phyloP scores from a whole-genome alignment of 805 yeast species.

The Teunomyces stri region DNA sequence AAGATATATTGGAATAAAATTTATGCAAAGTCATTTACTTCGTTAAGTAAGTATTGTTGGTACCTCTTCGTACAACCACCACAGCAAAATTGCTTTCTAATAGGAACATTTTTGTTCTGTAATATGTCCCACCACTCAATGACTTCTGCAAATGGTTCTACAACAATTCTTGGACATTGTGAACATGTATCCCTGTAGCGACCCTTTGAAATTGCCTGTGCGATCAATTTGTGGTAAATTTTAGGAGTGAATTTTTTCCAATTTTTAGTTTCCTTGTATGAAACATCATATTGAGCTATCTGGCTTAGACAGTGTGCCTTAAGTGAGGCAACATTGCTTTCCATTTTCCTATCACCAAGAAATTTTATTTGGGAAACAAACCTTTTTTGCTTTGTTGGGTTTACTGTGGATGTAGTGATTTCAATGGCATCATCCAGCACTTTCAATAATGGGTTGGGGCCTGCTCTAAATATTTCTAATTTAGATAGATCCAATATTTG shows the following conservation, averaged over 20 bases:
- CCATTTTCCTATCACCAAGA: constrained; percentile 10
- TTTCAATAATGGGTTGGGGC: constrained; percentile 48
- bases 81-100: constrained; percentile 55
- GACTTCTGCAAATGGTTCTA: constrained; percentile 58
- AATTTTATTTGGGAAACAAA: constrained; percentile 29
- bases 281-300: constrained; percentile 51
- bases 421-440: constrained; percentile 26
- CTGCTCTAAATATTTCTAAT: constrained; percentile 46
- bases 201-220: constrained; percentile 53
- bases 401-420: constrained; percentile 14
- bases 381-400: constrained; percentile 23
- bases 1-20: neutral
- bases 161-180: constrained; percentile 45
- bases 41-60: neutral
- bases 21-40: constrained; percentile 5
- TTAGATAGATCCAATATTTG: constrained; percentile 47
- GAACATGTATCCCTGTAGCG: constrained; percentile 52
- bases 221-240: constrained; percentile 43
- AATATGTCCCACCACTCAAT: constrained; percentile 69
- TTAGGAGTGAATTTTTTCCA: constrained; percentile 54
- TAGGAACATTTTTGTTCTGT: constrained; percentile 48
- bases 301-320: constrained; percentile 47
- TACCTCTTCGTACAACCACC: constrained; percentile 42
- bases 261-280: constrained; percentile 49
- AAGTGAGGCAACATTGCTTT: constrained; percentile 41